Base-by-base conservation (phyloP, 2,329 filamentous ascomycete species). In the Biscogniauxia marginata region DNA sequence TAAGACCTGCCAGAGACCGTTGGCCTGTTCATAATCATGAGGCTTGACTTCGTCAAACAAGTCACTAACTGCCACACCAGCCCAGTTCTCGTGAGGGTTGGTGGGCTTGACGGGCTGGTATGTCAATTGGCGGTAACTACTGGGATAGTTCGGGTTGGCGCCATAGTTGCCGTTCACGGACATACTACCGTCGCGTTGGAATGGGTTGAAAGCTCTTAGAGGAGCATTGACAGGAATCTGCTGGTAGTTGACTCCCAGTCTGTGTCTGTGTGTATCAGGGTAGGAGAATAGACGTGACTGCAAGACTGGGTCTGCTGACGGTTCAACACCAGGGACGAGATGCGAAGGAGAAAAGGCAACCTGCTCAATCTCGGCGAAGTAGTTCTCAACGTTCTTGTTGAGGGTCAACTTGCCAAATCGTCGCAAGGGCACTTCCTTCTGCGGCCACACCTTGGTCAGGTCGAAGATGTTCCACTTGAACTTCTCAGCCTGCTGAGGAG, bases 121-220 rank as follows among this genome's bases (percentile, higher is more conserved):
- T 7, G 74, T 73, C 51, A 82, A 55, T 7, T 69, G 65, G 19
- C 78, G 76, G 71, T 78, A 81, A 22, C 77, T 78, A 52, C 58
- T 49, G 3, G 48, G 75, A 63, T 86, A 87, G 71, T 83, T 83
- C 4, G 83, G 81, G 64, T 84, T 79, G 22, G 75, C 74, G 46
- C 83, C 83, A 61, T 85, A 83, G 73, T 86, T 86, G 43, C 77
- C 50, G 74, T 90, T 88, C 68, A 84, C 77, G 57, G 84, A 82
- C 87, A 91, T 91, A 57, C 70, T 67, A 13, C 89, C 89, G 66
- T 91, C 88, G 56, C 88, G 83, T 70, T 90, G 87, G 77, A 85
- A 89, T 60, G 88, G 88, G 63, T 47, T 79, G 78, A 82, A 79
- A 73, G 76, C 76, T 74, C 66, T 76, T 72, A 75, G 76, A 1